phyloP scores from a whole-genome alignment of 148 eudicot genomes.

The Heliosperma pusillum region DNA sequence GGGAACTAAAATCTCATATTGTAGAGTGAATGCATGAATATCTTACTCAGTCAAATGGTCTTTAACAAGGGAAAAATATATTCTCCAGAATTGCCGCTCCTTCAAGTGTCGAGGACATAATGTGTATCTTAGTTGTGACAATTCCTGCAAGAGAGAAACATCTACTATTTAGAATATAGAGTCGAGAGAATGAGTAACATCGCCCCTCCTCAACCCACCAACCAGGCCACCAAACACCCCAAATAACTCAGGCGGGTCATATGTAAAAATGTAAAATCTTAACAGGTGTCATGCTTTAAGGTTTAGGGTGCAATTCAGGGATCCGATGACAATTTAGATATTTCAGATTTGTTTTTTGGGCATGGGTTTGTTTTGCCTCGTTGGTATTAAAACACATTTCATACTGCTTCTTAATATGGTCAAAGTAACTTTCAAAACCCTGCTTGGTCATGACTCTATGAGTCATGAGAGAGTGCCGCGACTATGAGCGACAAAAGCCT shows the following conservation, averaged over 20 bases:
- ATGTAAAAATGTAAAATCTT: background rate
- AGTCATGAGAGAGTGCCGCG: too few relatives aligned
- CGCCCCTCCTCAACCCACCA: background rate
- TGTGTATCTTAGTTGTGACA: slow-evolving; percentile 69
- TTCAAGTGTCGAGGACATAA: slow-evolving; percentile 79
- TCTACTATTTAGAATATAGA: background rate
- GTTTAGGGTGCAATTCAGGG: background rate
- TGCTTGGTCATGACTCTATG: too few relatives aligned
- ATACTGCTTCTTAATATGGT: too few relatives aligned
- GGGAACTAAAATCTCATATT: background rate
- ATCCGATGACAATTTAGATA: too few relatives aligned
- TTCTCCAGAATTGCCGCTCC: slow-evolving; percentile 88
- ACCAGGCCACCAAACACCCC: background rate
- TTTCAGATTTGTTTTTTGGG: too few relatives aligned
- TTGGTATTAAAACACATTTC: too few relatives aligned
- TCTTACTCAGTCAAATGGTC: slow-evolving; percentile 64
- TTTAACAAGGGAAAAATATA: slow-evolving; percentile 73
- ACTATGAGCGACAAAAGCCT: too few relatives aligned
- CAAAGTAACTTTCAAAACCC: too few relatives aligned
- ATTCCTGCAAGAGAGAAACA: slow-evolving; percentile 47
- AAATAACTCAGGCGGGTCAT: background rate
- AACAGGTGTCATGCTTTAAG: background rate
- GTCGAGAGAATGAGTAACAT: background rate
- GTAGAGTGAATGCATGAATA: background rate
- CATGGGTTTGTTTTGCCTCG: too few relatives aligned